phyloP scores from a whole-genome alignment of 1,139 yeast genomes.

The Debaryomyces fabryi region DNA sequence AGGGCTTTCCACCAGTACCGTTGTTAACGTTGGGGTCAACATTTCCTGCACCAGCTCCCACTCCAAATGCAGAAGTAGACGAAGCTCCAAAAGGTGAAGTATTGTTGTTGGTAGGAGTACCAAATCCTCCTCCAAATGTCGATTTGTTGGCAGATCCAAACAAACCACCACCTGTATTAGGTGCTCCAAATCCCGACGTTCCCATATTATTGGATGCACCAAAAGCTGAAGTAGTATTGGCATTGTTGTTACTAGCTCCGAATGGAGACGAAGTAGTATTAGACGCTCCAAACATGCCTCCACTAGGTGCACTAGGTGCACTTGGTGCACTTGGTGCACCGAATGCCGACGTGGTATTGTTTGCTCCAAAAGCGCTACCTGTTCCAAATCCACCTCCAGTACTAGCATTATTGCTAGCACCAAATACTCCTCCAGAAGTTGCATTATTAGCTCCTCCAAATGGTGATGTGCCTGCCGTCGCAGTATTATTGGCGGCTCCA shows the following conservation, averaged over 20 bases:
- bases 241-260: constrained; percentile 22
- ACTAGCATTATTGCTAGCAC: constrained; percentile 22
- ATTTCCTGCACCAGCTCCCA: constrained; percentile 31
- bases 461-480: constrained; percentile 28
- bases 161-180: constrained; percentile 23
- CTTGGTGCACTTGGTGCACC: constrained; percentile 20
- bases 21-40: constrained; percentile 45
- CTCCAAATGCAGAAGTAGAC: constrained; percentile 20
- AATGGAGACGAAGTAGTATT: constrained; percentile 26
- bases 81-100: constrained; percentile 24
- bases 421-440: constrained; percentile 23
- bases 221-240: constrained; percentile 20
- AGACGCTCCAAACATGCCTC: constrained; percentile 32
- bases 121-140: constrained; percentile 21
- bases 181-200: constrained; percentile 30
- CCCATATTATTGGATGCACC: constrained; percentile 21
- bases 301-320: constrained; percentile 20
- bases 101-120: constrained; percentile 20
- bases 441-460: constrained; percentile 32
- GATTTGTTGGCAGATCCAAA: constrained; percentile 29
- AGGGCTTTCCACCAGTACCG: constrained; percentile 78
- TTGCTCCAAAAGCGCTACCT: constrained; percentile 26
- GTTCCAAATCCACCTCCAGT: constrained; percentile 34
- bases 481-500: constrained; percentile 27
- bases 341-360: constrained; percentile 20